phyloP scores from a whole-genome alignment of 345 rosid species.

The Ailanthus altissimus region DNA sequence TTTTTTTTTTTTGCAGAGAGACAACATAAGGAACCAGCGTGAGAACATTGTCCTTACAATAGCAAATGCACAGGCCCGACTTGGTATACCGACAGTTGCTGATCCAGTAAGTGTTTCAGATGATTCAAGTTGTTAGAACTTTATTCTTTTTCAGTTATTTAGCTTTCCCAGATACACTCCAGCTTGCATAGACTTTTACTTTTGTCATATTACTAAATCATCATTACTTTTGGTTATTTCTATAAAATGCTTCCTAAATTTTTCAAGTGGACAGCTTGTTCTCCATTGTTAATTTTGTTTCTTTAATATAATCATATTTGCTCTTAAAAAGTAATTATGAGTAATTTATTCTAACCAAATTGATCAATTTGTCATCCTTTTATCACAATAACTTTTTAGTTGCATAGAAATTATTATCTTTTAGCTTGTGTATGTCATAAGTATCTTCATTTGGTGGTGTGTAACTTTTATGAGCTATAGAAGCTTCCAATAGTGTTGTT shows the following conservation, averaged over 20 bases:
- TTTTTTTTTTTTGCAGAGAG: slow-evolving; percentile 57
- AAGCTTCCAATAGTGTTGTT: neutral
- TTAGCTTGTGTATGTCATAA: neutral
- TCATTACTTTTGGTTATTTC: neutral
- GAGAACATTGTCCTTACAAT: slow-evolving; percentile 84
- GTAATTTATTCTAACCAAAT: neutral
- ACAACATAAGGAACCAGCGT: slow-evolving; percentile 88
- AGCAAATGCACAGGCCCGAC: slow-evolving; percentile 90
- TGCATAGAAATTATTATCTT: neutral
- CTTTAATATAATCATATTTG: neutral
- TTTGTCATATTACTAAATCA: slow-evolving; percentile 3
- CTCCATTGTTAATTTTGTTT: neutral
- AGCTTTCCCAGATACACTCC: neutral
- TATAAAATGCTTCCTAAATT: neutral
- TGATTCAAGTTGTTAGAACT: neutral
- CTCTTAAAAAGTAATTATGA: neutral
- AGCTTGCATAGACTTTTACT: neutral
- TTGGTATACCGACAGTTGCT: slow-evolving; percentile 51
- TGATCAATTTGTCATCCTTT: neutral
- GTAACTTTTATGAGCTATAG: neutral
- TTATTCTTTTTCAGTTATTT: neutral
- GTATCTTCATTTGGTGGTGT: neutral
- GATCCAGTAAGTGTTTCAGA: slow-evolving; percentile 72
- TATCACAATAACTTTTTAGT: too few relatives aligned
- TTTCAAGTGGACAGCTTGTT: neutral